These are phyloP conservation scores for Cytospora chrysosperma DNA, from an alignment of 2,329 filamentous ascomycete species.

Conservation along the genomic window DNA sequence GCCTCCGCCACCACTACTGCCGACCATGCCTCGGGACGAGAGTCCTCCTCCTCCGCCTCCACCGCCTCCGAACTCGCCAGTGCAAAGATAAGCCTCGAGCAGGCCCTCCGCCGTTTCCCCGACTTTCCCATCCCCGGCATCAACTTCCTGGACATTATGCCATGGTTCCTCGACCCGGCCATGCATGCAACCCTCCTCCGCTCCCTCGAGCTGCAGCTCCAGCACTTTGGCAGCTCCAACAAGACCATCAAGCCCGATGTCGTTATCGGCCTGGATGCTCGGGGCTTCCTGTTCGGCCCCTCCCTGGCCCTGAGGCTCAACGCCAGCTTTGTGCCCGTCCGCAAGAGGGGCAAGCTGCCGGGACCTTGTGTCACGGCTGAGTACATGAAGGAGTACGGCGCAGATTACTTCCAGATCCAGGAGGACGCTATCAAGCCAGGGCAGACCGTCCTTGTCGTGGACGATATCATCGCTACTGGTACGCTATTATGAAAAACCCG, in stretches of 20 bases:
- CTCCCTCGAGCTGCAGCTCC: constrained; percentile 81
- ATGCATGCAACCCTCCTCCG: constrained; percentile 76
- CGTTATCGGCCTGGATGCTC: constrained; percentile 87
- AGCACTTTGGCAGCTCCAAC: constrained; percentile 44
- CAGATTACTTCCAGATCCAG: constrained; percentile 96
- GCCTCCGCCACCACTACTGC: constrained; percentile 35
- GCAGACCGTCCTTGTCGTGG: constrained; percentile 88
- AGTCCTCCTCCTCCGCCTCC: constrained; percentile 62
- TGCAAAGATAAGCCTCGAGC: constrained; percentile 69
- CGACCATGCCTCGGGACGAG: constrained; percentile 62
- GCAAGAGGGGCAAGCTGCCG: constrained; percentile 94
- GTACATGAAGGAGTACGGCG: constrained; percentile 95
- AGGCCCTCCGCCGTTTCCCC: constrained; percentile 77
- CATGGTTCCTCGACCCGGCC: constrained; percentile 78
- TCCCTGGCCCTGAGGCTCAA: constrained; percentile 79
- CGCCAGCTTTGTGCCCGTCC: constrained; percentile 85
- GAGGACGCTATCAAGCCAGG: constrained; percentile 77
- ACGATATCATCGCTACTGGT: constrained; percentile 99
- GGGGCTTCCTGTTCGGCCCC: constrained; percentile 94
- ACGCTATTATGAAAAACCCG: constrained; percentile 36
- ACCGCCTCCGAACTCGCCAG: constrained; percentile 63
- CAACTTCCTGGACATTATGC: constrained; percentile 96
- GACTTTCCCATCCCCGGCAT: constrained; percentile 93
- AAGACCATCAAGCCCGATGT: constrained; percentile 71
- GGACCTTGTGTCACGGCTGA: constrained; percentile 81